These are phyloP conservation scores for Puccinia novopanici DNA, from an alignment of 1,284 basidiomycete genomes.

Conservation along the genomic window DNA sequence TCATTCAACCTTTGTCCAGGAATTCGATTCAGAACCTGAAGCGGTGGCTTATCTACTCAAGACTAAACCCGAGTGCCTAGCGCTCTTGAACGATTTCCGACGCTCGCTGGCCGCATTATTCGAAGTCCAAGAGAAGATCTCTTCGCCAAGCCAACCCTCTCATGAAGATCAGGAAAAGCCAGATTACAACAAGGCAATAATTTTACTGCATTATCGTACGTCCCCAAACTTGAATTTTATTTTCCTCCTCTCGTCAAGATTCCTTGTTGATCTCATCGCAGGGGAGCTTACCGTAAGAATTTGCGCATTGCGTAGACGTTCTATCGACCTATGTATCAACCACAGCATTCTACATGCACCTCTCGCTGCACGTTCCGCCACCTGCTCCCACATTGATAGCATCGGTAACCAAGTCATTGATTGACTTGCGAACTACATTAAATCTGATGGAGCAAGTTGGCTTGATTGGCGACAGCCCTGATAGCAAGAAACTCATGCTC, in stretches of 20 bases:
- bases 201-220: constrained; percentile 40
- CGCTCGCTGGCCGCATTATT: constrained; percentile 11
- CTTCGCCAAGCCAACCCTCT: background rate
- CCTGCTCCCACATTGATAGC: constrained; percentile 22
- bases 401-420: constrained; percentile 34
- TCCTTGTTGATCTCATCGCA: background rate
- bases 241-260: background rate
- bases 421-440: constrained; percentile 40
- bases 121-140: constrained; percentile 25
- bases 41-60: constrained; percentile 44
- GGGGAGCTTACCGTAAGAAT: background rate
- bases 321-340: constrained; percentile 43
- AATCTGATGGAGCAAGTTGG: constrained; percentile 56
- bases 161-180: constrained; percentile 17
- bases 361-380: constrained; percentile 24
- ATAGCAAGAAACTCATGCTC: constrained; percentile 42
- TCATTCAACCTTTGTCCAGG: constrained; percentile 12
- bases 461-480: constrained; percentile 55
- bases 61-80: constrained; percentile 43
- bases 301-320: constrained; percentile 4
- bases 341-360: constrained; percentile 45
- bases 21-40: constrained; percentile 45
- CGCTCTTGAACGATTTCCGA: constrained; percentile 36
- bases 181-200: constrained; percentile 18
- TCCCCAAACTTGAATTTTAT: background rate